These are phyloP conservation scores for Suillus subluteus DNA, from an alignment of 768 basidiomycete genomes.

Conservation along the genomic window DNA sequence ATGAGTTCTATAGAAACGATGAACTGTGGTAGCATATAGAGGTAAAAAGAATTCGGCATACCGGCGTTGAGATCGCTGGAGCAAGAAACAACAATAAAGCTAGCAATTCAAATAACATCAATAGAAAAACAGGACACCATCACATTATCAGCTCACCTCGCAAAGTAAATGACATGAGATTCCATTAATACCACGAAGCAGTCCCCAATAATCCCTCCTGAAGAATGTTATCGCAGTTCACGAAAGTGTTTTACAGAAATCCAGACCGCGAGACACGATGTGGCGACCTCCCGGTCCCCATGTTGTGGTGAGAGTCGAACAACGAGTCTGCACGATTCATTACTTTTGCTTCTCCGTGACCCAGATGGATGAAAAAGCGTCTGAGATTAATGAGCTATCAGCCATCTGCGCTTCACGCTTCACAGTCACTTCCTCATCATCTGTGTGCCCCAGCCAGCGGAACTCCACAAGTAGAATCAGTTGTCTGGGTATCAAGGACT, in stretches of 20 bases:
- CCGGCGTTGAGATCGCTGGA: background rate
- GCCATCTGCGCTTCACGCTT: no score
- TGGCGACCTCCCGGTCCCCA: background rate
- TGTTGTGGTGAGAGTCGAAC: background rate
- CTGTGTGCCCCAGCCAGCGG: no score
- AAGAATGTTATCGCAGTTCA: background rate
- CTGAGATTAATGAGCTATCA: background rate
- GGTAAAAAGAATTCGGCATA: background rate
- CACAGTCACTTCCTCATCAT: no score
- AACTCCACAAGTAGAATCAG: no score
- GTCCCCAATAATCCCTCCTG: background rate
- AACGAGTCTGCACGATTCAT: slow-evolving; percentile 50
- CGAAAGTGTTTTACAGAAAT: background rate
- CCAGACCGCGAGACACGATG: background rate
- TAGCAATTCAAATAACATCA: background rate
- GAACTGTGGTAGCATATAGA: background rate
- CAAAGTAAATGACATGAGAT: background rate
- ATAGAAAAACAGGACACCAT: background rate
- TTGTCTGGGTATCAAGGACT: no score
- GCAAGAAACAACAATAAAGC: background rate
- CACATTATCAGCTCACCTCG: background rate
- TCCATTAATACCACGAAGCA: no score
- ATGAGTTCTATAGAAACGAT: background rate
- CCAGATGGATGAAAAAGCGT: background rate
- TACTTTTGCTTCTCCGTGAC: no score